Base-by-base conservation (phyloP, 2,329 filamentous ascomycete species). In the Calonectria honghensis region DNA sequence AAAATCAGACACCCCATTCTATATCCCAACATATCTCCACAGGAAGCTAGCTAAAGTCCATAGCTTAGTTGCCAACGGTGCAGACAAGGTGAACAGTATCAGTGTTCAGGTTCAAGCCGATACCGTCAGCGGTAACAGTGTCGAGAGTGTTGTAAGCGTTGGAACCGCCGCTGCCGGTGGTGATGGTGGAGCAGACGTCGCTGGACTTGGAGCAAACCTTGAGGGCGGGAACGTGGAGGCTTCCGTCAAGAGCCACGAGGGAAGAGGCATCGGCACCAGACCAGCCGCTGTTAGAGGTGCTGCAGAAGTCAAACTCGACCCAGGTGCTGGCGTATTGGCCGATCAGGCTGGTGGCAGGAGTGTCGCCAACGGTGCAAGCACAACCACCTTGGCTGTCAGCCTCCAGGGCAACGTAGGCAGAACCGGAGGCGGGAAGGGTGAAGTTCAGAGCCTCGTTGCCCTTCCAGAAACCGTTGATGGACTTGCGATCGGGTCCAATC, bases 231-330 rank as follows among this genome's bases (percentile, higher is more conserved):
- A 86, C 84, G 24, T 72, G 6, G 18, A 83, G 77, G 71, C 76
- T 74, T n/a, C n/a, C n/a, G n/a, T n/a, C n/a, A n/a, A 85, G 83
- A 37, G 88, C 83, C 52, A 89, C 87, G 13, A 91, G 85, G 73
- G 85, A 86, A 6, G 88, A 90, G 75, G 86, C 88, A 72, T 91
- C 89, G 73, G 86, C 87, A 51, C 89, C 89, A 4, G 87, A 89
- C 86, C 87, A 89, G 70, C 81, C 83, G n/a, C 78, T 70, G 86
- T 91, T 91, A n/a, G n/a, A n/a, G n/a, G n/a, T 45, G 84, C 86
- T 87, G 73, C 76, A 87, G 61, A 87, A 86, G 83, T 90, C 89
- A 68, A 86, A 88, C 85, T 91, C 89, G 81, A 85, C 77, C 89
- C 89, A 91, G 71, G 86, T 85, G 75, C 83, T 83, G 66, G 85